Conservation (phyloP, 2,329 filamentous ascomycete species). For the Ceratocystis diversiconidia region DNA sequence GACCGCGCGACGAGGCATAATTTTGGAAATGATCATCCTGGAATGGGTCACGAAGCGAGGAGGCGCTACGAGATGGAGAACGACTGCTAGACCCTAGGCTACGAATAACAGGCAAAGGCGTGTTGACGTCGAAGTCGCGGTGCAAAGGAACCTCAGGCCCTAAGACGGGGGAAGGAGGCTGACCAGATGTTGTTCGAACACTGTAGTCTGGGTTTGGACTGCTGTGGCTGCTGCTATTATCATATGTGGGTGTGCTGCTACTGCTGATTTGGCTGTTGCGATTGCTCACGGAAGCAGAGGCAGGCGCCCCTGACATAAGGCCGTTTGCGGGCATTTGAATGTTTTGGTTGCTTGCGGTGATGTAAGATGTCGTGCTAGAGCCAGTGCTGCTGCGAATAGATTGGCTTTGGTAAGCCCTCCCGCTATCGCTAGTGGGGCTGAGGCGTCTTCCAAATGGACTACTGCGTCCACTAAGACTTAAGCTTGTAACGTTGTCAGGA, state of each 20-base stretch:
- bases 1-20: slow-evolving; percentile 24
- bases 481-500: background rate
- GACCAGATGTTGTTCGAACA: background rate
- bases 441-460: background rate
- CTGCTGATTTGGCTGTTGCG: slow-evolving; percentile 4
- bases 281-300: background rate
- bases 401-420: background rate
- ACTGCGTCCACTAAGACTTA: background rate
- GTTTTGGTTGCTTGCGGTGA: background rate
- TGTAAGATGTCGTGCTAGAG: background rate
- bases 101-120: slow-evolving; percentile 2
- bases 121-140: slow-evolving; percentile 13
- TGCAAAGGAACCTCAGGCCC: slow-evolving; percentile 16
- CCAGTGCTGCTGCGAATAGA: background rate
- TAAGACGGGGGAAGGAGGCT: slow-evolving; percentile 9
- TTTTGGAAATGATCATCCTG: slow-evolving; percentile 15
- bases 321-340: background rate
- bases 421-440: background rate
- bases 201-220: slow-evolving; percentile 11
- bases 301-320: background rate
- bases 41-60: slow-evolving; percentile 15
- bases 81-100: background rate
- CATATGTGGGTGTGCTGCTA: slow-evolving; percentile 1
- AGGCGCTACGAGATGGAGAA: slow-evolving; percentile 10
- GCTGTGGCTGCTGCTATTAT: background rate